These are phyloP conservation scores for Fusarium sp. DNA, from an alignment of 2,329 filamentous ascomycete genomes.

Conservation along the genomic window DNA sequence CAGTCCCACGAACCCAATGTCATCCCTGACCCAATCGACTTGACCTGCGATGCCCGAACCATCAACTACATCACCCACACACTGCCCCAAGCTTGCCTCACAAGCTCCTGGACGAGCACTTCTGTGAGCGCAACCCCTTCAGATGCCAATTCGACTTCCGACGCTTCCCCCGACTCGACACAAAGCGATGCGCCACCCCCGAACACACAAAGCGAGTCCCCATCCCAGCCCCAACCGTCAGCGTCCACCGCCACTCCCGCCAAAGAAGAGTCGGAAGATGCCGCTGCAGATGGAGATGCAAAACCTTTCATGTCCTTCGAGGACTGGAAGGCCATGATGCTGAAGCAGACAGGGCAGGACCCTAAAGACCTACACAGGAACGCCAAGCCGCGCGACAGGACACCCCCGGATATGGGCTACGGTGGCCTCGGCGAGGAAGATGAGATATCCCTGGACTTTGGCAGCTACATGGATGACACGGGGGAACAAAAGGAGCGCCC, in stretches of 20 bases:
- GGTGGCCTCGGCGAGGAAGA: slow-evolving; percentile 87
- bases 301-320: slow-evolving; percentile 91
- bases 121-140: slow-evolving; percentile 51
- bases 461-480: slow-evolving; percentile 45
- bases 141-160: slow-evolving; percentile 8
- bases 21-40: slow-evolving; percentile 8
- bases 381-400: slow-evolving; percentile 59
- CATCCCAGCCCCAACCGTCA: slow-evolving; percentile 2
- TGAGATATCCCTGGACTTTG: slow-evolving; percentile 76
- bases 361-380: slow-evolving; percentile 72
- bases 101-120: slow-evolving; percentile 64
- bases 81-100: slow-evolving; percentile 79
- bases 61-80: slow-evolving; percentile 86
- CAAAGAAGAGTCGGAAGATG: slow-evolving; percentile 23
- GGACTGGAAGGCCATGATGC: slow-evolving; percentile 96
- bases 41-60: slow-evolving; percentile 64
- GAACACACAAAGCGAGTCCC: slow-evolving; percentile 9
- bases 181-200: slow-evolving; percentile 7
- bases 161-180: background rate
- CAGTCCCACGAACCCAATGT: slow-evolving; percentile 1
- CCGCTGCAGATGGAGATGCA: slow-evolving; percentile 36
- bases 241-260: background rate
- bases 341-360: slow-evolving; percentile 83
- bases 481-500: slow-evolving; percentile 19
- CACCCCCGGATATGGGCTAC: slow-evolving; percentile 72